Conservation (phyloP, 2,329 filamentous ascomycete genomes). For the Epichloe sylvatica region DNA sequence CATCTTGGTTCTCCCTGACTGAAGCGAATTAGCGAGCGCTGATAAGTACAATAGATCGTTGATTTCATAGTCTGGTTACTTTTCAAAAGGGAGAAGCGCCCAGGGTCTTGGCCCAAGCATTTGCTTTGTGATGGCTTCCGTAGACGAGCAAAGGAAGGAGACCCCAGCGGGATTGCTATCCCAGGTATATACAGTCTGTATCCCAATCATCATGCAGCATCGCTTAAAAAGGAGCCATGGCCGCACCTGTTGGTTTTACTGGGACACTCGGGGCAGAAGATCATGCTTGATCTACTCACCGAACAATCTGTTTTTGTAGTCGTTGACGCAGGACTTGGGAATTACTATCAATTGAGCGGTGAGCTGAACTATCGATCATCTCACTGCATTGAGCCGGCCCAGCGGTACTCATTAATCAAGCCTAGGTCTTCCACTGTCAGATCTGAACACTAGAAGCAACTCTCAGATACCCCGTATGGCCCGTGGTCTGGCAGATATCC, state of each 20-base stretch:
- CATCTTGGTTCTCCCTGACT: not conserved
- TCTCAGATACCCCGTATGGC: not conserved
- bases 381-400: not conserved
- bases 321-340: slow-evolving; percentile 44
- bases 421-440: slow-evolving; percentile 36
- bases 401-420: slow-evolving; percentile 1
- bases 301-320: slow-evolving; percentile 63
- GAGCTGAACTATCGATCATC: slow-evolving; percentile 12
- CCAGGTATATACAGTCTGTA: slow-evolving; percentile 51
- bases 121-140: slow-evolving; percentile 75
- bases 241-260: slow-evolving; percentile 58
- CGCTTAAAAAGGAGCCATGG: slow-evolving; percentile 61
- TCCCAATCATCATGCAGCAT: slow-evolving; percentile 55
- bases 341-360: slow-evolving; percentile 72
- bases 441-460: slow-evolving; percentile 19
- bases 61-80: slow-evolving; percentile 67
- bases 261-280: slow-evolving; percentile 58
- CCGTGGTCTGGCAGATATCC: slow-evolving; percentile 44
- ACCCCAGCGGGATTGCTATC: slow-evolving; percentile 30
- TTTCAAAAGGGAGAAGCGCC: slow-evolving; percentile 44
- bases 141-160: slow-evolving; percentile 24
- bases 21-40: not conserved
- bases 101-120: slow-evolving; percentile 46
- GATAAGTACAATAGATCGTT: slow-evolving; percentile 43
- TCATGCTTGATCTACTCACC: slow-evolving; percentile 65